These are phyloP conservation scores for Backusella westeae DNA, from an alignment of 192 early-diverging fungal species.

Conservation along the genomic window DNA sequence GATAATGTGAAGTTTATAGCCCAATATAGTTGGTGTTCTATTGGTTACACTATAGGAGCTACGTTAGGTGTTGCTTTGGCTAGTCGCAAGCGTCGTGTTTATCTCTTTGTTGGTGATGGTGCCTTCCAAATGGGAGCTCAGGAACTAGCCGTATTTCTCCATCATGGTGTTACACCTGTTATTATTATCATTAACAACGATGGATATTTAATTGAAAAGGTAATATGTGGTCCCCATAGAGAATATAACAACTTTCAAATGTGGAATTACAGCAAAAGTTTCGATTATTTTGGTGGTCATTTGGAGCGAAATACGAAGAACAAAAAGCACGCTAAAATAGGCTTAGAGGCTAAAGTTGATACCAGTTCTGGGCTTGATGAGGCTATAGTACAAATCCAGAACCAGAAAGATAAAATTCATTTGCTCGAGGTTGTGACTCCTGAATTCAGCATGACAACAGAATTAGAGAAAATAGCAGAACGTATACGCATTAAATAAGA, in stretches of 20 bases:
- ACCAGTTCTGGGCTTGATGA: constrained; percentile 37
- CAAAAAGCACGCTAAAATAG: constrained; percentile 15
- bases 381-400: constrained; percentile 28
- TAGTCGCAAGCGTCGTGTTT: constrained; percentile 33
- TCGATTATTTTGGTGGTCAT: constrained; percentile 41
- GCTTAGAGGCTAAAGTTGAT: constrained; percentile 23
- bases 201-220: constrained; percentile 48
- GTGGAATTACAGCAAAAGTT: constrained; percentile 44
- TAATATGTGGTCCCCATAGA: constrained; percentile 40
- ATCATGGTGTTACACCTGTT: constrained; percentile 41
- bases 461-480: constrained; percentile 11
- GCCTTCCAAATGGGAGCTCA: constrained; percentile 47
- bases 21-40: constrained; percentile 32
- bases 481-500: neutral
- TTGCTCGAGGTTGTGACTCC: constrained; percentile 45
- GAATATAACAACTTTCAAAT: constrained; percentile 44
- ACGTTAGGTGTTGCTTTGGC: constrained; percentile 43
- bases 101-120: constrained; percentile 50
- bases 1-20: constrained; percentile 35
- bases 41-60: constrained; percentile 38
- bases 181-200: constrained; percentile 52
- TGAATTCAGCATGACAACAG: constrained; percentile 37
- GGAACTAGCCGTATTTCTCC: constrained; percentile 46
- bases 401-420: constrained; percentile 37
- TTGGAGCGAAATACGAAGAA: constrained; percentile 18